Evolutionary conservation across 257 asterid genomes (phyloP).

Genomic region (Jaltomata sinuosa): DNA sequence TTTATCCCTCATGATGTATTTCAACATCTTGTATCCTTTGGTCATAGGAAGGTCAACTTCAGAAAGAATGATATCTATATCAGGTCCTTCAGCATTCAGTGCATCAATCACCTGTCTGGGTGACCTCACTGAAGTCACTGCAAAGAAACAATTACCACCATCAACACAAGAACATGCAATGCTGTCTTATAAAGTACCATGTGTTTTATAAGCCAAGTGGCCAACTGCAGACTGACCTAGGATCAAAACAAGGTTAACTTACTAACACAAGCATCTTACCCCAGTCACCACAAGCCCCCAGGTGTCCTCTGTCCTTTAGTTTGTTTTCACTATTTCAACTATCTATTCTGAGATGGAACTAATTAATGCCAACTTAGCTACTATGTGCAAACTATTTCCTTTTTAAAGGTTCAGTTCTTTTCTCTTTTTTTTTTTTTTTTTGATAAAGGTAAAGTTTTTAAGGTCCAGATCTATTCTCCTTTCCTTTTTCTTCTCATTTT

Average conservation of each 20-base stretch:
- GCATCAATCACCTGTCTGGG: conserved; percentile 97
- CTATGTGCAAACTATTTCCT: neutral
- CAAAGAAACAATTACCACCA: conserved; percentile 8
- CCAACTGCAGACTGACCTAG: neutral
- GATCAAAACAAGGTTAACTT: neutral
- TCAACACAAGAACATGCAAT: neutral
- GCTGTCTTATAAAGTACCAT: neutral
- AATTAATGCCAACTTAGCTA: neutral
- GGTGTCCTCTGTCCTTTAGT: neutral
- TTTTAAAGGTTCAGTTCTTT: neutral
- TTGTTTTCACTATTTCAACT: neutral
- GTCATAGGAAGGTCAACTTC: conserved; percentile 93
- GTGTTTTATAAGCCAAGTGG: neutral
- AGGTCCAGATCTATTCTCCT: neutral
- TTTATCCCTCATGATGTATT: conserved; percentile 73
- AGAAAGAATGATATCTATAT: conserved; percentile 80
- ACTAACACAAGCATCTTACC: neutral
- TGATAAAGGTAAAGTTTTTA: too few relatives aligned
- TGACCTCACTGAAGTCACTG: conserved; percentile 80
- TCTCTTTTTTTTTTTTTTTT: too few relatives aligned
- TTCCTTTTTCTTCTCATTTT: neutral
- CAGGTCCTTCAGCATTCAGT: conserved; percentile 81
- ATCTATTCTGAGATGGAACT: neutral
- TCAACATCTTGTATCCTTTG: conserved; percentile 63
- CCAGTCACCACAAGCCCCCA: neutral